A percentile compares a stretch with the other conserved stretches of the same genome.
Conservation (phyloP, 208 protist genomes). For the Acanthamoeba divionensis region DNA sequence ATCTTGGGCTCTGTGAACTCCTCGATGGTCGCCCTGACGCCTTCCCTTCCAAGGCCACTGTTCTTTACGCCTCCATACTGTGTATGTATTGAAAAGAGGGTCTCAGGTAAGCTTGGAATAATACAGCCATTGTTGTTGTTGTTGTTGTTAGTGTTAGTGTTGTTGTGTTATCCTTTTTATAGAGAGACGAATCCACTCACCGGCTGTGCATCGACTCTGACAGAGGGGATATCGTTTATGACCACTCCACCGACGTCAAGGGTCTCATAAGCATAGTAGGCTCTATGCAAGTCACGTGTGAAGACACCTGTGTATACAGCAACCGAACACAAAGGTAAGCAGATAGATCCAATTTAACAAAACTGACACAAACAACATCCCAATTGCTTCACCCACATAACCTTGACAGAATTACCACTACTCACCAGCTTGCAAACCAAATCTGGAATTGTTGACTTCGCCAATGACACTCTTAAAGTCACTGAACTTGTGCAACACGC, state of each 20-base stretch:
- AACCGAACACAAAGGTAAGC: background rate
- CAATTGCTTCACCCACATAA: background rate
- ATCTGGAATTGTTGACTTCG: constrained; percentile 53
- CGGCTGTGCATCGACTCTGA: constrained; percentile 1
- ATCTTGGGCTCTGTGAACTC: constrained; percentile 47
- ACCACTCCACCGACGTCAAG: constrained; percentile 71
- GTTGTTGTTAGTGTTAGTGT: background rate
- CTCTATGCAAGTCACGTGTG: background rate
- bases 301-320: constrained; percentile 44
- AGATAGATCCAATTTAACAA: background rate
- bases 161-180: background rate
- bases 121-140: background rate
- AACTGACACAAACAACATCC: background rate
- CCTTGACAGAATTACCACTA: background rate
- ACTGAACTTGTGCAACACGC: constrained; percentile 33
- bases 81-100: background rate
- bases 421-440: constrained; percentile 72
- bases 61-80: constrained; percentile 74
- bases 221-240: constrained; percentile 70
- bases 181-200: background rate
- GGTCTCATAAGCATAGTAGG: constrained; percentile 61
- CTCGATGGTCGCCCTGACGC: constrained; percentile 66
- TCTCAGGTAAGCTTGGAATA: background rate
- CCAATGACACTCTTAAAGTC: constrained; percentile 29
- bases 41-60: constrained; percentile 70